Conservation (phyloP, 768 basidiomycete genomes). For the Mycena rosella region DNA sequence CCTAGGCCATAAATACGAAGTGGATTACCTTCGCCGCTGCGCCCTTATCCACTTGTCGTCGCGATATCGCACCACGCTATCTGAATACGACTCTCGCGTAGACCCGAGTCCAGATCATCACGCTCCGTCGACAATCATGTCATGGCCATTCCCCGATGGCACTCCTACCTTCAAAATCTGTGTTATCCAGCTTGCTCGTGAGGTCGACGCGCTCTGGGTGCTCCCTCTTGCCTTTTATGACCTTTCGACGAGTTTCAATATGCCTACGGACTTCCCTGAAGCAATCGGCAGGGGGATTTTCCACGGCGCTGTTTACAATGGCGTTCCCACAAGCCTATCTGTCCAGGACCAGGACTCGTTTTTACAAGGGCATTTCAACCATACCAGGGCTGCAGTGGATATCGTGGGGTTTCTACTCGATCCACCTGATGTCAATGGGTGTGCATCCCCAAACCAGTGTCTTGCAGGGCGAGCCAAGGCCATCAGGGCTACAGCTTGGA, state of each 20-base stretch:
- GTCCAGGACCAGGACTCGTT: neutral
- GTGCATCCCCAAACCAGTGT: neutral
- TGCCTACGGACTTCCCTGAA: too few species aligned
- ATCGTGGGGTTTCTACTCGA: neutral
- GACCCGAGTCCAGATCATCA: neutral
- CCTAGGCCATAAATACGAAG: slow-evolving; percentile 25
- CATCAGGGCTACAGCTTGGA: too few species aligned
- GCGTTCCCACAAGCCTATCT: neutral
- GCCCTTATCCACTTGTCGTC: slow-evolving; percentile 20
- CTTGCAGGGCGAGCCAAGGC: too few species aligned
- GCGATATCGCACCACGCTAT: slow-evolving; percentile 3
- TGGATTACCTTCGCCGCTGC: slow-evolving; percentile 14
- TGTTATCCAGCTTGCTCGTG: slow-evolving; percentile 19
- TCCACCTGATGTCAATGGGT: neutral
- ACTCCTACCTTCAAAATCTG: neutral
- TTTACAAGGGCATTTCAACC: neutral
- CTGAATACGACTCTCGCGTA: slow-evolving; percentile 3
- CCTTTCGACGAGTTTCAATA: neutral
- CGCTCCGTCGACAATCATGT: neutral
- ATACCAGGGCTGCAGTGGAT: neutral
- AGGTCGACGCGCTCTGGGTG: slow-evolving; percentile 24
- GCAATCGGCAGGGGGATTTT: neutral
- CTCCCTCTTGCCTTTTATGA: slow-evolving; percentile 6
- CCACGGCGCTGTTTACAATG: neutral
- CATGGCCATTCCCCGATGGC: neutral